Base-by-base conservation (phyloP, 2,329 filamentous ascomycete genomes). In the Phaeosphaeria sp. region DNA sequence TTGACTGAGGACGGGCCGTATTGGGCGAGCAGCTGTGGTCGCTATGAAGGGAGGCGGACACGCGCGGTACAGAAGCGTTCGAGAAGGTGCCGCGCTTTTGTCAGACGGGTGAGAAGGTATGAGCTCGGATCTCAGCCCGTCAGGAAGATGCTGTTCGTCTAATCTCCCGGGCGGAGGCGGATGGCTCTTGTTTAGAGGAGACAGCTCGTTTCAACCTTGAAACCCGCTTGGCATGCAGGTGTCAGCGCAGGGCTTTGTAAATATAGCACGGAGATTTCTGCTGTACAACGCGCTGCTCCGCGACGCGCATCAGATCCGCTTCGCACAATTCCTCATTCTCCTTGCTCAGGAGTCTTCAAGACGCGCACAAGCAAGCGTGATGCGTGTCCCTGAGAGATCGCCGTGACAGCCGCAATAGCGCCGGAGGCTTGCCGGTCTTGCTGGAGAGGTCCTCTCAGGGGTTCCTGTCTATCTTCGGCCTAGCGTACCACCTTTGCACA, bases 91-190 rank as follows among this genome's bases (percentile, higher is more conserved):
- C 60, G 52, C 65, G 71, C 65, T 75, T 73, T 74, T 73, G 73
- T 71, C 63, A 60, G 63, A 63, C 64, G 63, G 66, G 61, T 68
- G 61, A 59, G 70, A 56, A 66, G 62, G 64, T 69, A 65, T 65
- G 63, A 66, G 71, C 67, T 71, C 63, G 66, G 69, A 72, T 71
- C 65, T 67, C 62, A 72, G 71, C 65, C 69, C 69, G 70, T 74
- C 67, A 76, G 68, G 69, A 75, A 74, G 72, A 74, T 72, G 73
- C 71, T 74, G 71, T 74, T 75, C 72, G 72, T 74, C 73, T 72
- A 74, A 76, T 75, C 68, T 76, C 73, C 73, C 71, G 73, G 66
- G 69, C 69, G 70, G 69, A 72, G 60, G 69, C 72, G 71, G 72
- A 72, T 70, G 72, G 67, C 66, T 71, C 69, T 74, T 75, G 74